A percentile compares a stretch with the other conserved stretches of the same genome.
phyloP scores from a whole-genome alignment of 164 flowering plant species.

The Magnolia sinica region DNA sequence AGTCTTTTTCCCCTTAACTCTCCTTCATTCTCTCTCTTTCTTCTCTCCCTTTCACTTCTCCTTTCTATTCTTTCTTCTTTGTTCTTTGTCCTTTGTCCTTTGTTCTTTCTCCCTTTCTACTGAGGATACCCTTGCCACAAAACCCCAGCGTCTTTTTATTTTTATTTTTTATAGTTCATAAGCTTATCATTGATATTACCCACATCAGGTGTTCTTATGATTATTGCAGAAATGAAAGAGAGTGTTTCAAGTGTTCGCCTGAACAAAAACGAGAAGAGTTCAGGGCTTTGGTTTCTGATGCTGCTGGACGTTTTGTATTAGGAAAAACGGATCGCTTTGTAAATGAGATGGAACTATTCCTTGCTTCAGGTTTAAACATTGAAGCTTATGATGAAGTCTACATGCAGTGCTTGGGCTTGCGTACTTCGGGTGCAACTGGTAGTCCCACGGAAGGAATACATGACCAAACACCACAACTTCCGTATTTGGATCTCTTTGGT shows the following conservation, averaged over 20 bases:
- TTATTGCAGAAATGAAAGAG: constrained; percentile 33
- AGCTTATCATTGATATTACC: too few species aligned
- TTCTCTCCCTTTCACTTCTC: too few species aligned
- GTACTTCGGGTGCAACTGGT: constrained; percentile 16
- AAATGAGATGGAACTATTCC: constrained; percentile 74
- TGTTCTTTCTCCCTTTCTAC: too few species aligned
- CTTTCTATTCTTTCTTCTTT: too few species aligned
- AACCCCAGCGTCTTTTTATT: too few species aligned
- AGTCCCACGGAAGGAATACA: constrained; percentile 21
- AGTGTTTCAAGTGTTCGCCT: constrained; percentile 14
- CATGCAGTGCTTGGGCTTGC: constrained; percentile 46
- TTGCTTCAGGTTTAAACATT: constrained; percentile 70
- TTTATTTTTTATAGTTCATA: too few species aligned
- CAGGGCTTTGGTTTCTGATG: constrained; percentile 44
- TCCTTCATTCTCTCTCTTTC: too few species aligned
- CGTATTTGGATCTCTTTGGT: constrained; percentile 47
- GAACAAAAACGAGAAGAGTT: constrained; percentile 47
- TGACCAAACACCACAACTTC: constrained; percentile 21
- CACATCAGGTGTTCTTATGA: background rate
- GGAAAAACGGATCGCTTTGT: constrained; percentile 66
- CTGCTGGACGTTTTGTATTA: constrained; percentile 65
- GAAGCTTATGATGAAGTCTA: constrained; percentile 77
- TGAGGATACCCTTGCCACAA: too few species aligned
- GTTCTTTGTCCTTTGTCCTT: too few species aligned
- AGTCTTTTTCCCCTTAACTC: too few species aligned